Evolutionary conservation across 352 stramenopile genomes (phyloP), one percentile per base, ranked within the genome.

Genomic region (Phytophthora aleatoria): DNA sequence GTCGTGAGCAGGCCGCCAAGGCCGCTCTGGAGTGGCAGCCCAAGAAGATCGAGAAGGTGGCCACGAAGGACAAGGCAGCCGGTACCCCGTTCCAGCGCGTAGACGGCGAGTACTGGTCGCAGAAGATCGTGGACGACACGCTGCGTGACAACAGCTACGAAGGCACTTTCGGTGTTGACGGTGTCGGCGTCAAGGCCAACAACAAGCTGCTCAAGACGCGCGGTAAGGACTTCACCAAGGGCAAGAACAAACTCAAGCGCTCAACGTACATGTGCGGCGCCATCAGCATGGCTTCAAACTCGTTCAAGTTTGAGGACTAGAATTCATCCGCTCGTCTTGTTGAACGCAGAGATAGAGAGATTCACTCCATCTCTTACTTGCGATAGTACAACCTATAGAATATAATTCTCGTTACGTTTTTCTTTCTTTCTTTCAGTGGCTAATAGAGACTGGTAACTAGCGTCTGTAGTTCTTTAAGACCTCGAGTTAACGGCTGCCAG

Each of bases 201-300:
- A 95, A 99, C 71, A 98, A 99, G 57, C 83, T 99, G 33, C 76
- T 99, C 53, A 96, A 98, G 62, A 97, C 99, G 48, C 89, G 97
- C 60, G 98, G 98, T 39, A 99, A 99, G 79, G 97, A 99, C 76
- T 99, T 99, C 73, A 97, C 96, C 48, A 96, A 99, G 61, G 98
- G 99, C 68, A 99, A 99, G 84, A 99, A 98, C 63, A 99, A 99
- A 81, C 97, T 98, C 77, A 99, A 99, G 88, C 87, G 97, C 54
- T 94, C 95, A 45, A 97, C 81, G 57, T 99, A 99, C 83, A 91
- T 96, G 75, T 97, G 95, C 48, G 96, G 96, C 41, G 70, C 82
- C 43, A 99, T 99, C 66, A 91, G 87, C 50, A 93, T 98, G 83
- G 89, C 71, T 5, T 97, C 90, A 57, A 97, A 98, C 73, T 97